These are phyloP conservation scores for Salvia splendens DNA, from an alignment of 257 asterid species.

Conservation along the genomic window DNA sequence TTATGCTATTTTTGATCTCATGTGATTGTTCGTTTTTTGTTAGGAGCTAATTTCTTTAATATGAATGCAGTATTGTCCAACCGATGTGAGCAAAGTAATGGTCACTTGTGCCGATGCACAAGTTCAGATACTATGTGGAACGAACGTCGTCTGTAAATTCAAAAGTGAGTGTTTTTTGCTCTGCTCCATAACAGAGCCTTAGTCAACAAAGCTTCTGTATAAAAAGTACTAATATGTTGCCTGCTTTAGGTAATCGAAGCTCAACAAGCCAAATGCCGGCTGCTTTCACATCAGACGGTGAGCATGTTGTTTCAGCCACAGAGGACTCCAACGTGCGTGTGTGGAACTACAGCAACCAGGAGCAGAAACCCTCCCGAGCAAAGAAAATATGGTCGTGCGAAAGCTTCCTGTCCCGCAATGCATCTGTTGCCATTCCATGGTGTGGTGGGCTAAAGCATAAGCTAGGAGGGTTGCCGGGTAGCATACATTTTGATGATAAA, in stretches of 20 bases:
- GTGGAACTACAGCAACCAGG: slow-evolving; percentile 64
- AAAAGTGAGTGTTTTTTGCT: slow-evolving; percentile 48
- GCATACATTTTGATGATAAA: slow-evolving; percentile 48
- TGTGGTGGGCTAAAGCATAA: slow-evolving; percentile 68
- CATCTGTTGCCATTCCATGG: slow-evolving; percentile 86
- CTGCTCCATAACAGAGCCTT: not conserved
- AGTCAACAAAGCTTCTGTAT: not conserved
- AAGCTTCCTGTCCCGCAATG: slow-evolving; percentile 70
- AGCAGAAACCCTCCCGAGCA: slow-evolving; percentile 42
- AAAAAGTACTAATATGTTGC: not conserved
- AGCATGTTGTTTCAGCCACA: slow-evolving; percentile 62
- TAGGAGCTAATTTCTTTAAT: not conserved
- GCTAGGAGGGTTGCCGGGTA: slow-evolving; percentile 48
- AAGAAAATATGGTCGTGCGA: slow-evolving; percentile 53
- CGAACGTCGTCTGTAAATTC: slow-evolving; percentile 66
- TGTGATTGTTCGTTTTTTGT: not conserved
- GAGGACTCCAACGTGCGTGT: slow-evolving; percentile 71
- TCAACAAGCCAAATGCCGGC: slow-evolving; percentile 68
- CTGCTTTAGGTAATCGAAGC: slow-evolving; percentile 51
- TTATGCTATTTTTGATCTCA: not conserved
- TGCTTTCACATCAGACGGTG: slow-evolving; percentile 81
- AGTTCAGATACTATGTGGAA: slow-evolving; percentile 66
- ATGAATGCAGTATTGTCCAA: slow-evolving; percentile 66
- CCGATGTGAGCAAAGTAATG: slow-evolving; percentile 74
- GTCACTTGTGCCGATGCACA: slow-evolving; percentile 85